These are phyloP conservation scores for Cucurbita ficifolia DNA, from an alignment of 306 rosid species.

Conservation along the genomic window DNA sequence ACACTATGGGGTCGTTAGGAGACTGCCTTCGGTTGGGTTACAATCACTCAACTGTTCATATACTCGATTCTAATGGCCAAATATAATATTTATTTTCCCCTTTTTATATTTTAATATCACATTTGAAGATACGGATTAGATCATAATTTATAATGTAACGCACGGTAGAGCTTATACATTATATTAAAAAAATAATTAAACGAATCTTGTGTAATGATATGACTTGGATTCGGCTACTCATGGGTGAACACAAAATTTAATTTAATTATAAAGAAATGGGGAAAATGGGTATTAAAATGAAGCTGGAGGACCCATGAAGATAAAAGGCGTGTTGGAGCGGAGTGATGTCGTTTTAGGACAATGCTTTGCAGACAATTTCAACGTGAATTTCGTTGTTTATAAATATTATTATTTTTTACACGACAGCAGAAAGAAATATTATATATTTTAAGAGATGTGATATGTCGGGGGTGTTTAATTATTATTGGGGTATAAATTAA, in stretches of 20 bases:
- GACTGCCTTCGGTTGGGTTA: not conserved
- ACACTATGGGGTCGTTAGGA: not conserved
- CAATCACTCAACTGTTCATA: not conserved
- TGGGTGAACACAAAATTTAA: not conserved
- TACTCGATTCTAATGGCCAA: not conserved
- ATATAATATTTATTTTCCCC: not conserved
- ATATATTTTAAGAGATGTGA: not conserved
- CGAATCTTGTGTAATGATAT: not conserved
- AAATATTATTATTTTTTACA: not conserved
- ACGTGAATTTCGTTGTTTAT: constrained; percentile 1
- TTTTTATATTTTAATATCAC: not conserved
- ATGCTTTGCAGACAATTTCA: not conserved
- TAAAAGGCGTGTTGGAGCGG: not conserved
- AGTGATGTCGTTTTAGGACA: constrained; percentile 1
- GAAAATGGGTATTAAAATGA: not conserved
- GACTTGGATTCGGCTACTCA: not conserved
- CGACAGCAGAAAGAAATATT: constrained; percentile 8
- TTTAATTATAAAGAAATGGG: not conserved
- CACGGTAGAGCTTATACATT: not conserved
- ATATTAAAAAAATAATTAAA: not conserved
- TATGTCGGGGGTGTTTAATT: not conserved
- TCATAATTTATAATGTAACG: not conserved
- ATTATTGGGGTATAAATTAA: not conserved
- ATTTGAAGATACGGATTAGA: not conserved
- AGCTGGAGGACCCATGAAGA: not conserved